Evolutionary conservation across 1,284 basidiomycete genomes (phyloP).

Genomic region (Rhodotorula sp.): DNA sequence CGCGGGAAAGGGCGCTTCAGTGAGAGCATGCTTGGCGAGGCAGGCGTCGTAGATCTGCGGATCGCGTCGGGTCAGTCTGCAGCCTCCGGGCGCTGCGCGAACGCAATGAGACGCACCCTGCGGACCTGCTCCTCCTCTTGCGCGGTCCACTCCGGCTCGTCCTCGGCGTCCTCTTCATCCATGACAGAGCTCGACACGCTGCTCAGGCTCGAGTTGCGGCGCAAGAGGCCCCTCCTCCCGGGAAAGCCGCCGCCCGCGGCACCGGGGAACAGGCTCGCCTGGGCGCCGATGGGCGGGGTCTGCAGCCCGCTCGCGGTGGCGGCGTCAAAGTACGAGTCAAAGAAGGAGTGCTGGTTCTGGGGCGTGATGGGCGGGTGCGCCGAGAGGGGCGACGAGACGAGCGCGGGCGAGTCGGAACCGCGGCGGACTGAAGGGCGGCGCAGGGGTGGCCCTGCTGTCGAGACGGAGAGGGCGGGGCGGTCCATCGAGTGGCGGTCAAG

Average conservation of each 20-base stretch:
- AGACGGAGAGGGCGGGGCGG: too few species aligned
- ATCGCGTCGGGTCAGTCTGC: neutral
- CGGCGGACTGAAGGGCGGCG: neutral
- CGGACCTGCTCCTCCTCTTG: constrained; percentile 29
- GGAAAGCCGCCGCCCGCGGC: constrained; percentile 8
- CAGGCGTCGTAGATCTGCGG: constrained; percentile 31
- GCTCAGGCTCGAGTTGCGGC: constrained; percentile 33
- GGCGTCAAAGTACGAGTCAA: constrained; percentile 7
- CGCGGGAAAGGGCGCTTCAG: constrained; percentile 24
- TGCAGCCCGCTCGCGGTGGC: neutral
- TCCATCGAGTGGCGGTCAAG: too few species aligned
- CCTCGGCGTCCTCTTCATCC: constrained; percentile 31
- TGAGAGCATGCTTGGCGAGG: constrained; percentile 18
- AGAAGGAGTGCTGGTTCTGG: constrained; percentile 12
- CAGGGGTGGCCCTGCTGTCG: too few species aligned
- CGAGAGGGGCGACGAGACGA: constrained; percentile 5
- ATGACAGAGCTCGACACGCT: constrained; percentile 33
- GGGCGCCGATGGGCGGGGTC: constrained; percentile 12
- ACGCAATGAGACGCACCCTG: constrained; percentile 9
- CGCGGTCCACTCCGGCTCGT: constrained; percentile 30
- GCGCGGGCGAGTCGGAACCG: neutral
- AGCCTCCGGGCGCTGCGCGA: neutral
- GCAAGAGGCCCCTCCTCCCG: constrained; percentile 16
- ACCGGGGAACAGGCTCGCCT: constrained; percentile 1
- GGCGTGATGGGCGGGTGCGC: constrained; percentile 11